Conservation (phyloP, 306 rosid genomes). For the Adenanthera pavonina region DNA sequence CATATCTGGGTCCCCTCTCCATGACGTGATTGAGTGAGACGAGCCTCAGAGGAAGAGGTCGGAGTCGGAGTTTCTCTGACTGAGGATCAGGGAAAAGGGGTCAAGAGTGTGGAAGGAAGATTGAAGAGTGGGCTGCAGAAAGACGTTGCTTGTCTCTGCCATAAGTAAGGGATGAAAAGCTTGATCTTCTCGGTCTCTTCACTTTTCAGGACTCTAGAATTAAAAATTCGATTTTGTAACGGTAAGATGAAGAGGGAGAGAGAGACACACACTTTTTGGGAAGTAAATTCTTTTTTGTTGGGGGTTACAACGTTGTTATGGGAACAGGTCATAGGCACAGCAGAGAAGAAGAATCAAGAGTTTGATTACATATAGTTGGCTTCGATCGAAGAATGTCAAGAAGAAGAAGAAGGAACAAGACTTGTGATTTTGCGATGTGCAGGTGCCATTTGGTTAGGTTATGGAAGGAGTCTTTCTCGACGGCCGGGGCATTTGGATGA, state of each 20-base stretch:
- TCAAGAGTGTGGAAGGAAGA: conserved; percentile 65
- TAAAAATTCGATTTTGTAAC: neutral
- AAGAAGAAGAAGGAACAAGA: no score
- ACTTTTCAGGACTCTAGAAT: neutral
- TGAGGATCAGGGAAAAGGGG: conserved; percentile 58
- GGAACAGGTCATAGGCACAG: no score
- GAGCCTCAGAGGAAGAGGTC: conserved; percentile 47
- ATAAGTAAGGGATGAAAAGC: conserved; percentile 39
- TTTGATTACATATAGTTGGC: no score
- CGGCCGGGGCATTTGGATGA: no score
- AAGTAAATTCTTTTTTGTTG: no score
- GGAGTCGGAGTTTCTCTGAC: conserved; percentile 37
- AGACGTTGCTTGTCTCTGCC: conserved; percentile 49
- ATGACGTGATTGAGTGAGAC: conserved; percentile 48
- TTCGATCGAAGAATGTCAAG: no score
- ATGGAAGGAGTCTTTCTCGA: no score
- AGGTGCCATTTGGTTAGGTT: no score
- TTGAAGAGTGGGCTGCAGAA: conserved; percentile 41
- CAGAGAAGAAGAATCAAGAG: no score
- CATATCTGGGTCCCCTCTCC: conserved; percentile 84
- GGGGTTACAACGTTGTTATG: no score
- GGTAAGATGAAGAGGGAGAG: neutral
- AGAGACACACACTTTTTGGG: neutral
- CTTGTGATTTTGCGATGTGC: no score
- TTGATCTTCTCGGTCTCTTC: neutral